A percentile compares a stretch with the other conserved stretches of the same genome.
Conservation (phyloP, 305 asterid genomes). For the Petunia hybrid region DNA sequence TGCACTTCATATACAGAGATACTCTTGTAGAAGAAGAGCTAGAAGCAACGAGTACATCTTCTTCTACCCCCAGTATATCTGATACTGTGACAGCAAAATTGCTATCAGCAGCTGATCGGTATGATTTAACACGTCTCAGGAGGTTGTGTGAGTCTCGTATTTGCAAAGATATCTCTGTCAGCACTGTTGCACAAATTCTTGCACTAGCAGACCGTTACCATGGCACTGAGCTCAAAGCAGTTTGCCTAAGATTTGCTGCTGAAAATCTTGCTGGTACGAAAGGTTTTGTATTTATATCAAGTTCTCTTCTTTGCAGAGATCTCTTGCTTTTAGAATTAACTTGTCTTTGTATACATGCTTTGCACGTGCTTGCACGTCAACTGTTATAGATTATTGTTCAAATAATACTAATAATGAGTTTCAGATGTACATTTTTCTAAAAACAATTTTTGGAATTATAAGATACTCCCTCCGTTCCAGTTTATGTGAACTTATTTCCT, state of each 20-base stretch:
- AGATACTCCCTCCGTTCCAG: too few relatives aligned
- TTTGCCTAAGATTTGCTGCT: conserved; percentile 88
- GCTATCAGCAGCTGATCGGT: conserved; percentile 91
- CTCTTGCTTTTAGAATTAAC: conserved; percentile 12
- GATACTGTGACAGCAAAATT: conserved; percentile 85
- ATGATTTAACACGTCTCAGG: conserved; percentile 82
- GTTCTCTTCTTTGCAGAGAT: not conserved
- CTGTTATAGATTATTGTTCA: too few relatives aligned
- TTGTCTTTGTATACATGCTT: not conserved
- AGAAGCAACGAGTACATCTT: conserved; percentile 63
- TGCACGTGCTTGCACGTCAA: too few relatives aligned
- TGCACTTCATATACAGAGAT: conserved; percentile 90
- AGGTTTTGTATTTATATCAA: not conserved
- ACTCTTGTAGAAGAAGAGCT: conserved; percentile 78
- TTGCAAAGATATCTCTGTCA: conserved; percentile 90
- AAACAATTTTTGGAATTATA: too few relatives aligned
- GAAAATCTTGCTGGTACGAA: conserved; percentile 90
- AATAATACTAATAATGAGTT: too few relatives aligned
- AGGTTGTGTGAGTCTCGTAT: conserved; percentile 88
- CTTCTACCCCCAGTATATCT: conserved; percentile 51
- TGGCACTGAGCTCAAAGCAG: conserved; percentile 78
- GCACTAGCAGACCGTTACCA: conserved; percentile 79
- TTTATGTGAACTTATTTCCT: too few relatives aligned
- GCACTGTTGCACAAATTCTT: conserved; percentile 76
- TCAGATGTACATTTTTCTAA: too few relatives aligned